Evolutionary conservation across 768 basidiomycete genomes (phyloP), one percentile per base, ranked within the genome.

Genomic region (Leccinellum albellum): DNA sequence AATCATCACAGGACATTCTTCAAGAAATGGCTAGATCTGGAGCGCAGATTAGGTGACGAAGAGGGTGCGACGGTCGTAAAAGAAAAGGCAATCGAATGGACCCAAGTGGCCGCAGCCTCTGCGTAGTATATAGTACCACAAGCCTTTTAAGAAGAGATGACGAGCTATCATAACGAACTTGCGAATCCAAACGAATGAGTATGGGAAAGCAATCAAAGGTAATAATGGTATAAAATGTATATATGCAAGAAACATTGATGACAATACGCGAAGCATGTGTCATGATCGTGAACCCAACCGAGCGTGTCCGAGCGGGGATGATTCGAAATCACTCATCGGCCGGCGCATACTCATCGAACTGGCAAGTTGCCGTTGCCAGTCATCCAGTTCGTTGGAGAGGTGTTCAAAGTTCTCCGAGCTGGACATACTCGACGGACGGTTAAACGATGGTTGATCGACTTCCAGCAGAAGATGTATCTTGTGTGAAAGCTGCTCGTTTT

Each of bases 11-110:
- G 92, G 74, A 84, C 87, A 28, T 88, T 98, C 73, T 98, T 99
- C 83, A 99, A 99, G 75, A 98, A 98, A 72, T 97, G 95, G 92
- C 78, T 98, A 31, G 87, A 87, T 57, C 73, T 97, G 37, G 97
- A 98, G 72, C 84, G 83, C 63, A 82, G 84, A 62, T 74, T 94
- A 57, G 97, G 96, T 4, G 91, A 97, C 64, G 91, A 89, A 57
- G 86, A 87, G 44, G 94, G 94, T 20, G 86, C 83, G 26, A 80
- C 82, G 29, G 69, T 70, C 47, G 95, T 97, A 47, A 99, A 98
- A 77, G 78, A 83, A 62, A 91, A 88, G 69, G 97, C 97, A 13
- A 75, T 94, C 42, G 94, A 92, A 71, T 99, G 94, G 94, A 91
- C 91, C 59, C 88, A 84, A 69, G 79, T 74, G 63, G 85, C 87